A percentile compares a stretch with the other conserved stretches of the same genome.
Conservation (phyloP, 2,329 filamentous ascomycete species). For the Chaetomium globosum region DNA sequence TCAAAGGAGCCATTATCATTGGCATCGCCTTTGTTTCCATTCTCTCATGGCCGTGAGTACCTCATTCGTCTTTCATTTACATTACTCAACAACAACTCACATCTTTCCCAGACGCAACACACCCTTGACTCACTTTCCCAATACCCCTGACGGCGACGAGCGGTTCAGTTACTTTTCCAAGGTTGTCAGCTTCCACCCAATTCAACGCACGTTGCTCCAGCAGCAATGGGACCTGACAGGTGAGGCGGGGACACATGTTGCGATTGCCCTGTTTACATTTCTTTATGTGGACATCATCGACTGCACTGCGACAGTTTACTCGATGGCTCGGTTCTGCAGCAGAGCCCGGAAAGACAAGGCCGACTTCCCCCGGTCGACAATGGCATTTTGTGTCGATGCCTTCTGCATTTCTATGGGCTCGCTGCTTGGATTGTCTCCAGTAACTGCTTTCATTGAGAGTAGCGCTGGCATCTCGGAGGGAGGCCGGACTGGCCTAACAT, state of each 20-base stretch:
- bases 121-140: constrained; percentile 71
- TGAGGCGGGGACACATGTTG: constrained; percentile 62
- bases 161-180: constrained; percentile 73
- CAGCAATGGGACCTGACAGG: constrained; percentile 67
- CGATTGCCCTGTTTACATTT: constrained; percentile 73
- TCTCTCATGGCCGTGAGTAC: constrained; percentile 70
- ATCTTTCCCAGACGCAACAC: constrained; percentile 59
- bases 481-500: constrained; percentile 71
- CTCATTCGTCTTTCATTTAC: neutral
- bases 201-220: constrained; percentile 62
- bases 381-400: constrained; percentile 76
- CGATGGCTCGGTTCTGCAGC: constrained; percentile 74
- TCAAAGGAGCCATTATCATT: constrained; percentile 74
- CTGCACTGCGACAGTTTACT: constrained; percentile 75
- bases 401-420: constrained; percentile 71
- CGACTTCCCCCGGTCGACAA: constrained; percentile 83
- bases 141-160: constrained; percentile 63
- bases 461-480: constrained; percentile 76
- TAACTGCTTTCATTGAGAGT: constrained; percentile 75
- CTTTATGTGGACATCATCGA: constrained; percentile 80
- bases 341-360: constrained; percentile 61
- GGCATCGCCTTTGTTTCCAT: constrained; percentile 73
- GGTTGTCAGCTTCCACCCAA: constrained; percentile 72
- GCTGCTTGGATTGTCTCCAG: constrained; percentile 71
- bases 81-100: constrained; percentile 15